These are phyloP conservation scores for Veloporphyrellus conicus DNA, from an alignment of 1,284 basidiomycete species.

Conservation along the genomic window DNA sequence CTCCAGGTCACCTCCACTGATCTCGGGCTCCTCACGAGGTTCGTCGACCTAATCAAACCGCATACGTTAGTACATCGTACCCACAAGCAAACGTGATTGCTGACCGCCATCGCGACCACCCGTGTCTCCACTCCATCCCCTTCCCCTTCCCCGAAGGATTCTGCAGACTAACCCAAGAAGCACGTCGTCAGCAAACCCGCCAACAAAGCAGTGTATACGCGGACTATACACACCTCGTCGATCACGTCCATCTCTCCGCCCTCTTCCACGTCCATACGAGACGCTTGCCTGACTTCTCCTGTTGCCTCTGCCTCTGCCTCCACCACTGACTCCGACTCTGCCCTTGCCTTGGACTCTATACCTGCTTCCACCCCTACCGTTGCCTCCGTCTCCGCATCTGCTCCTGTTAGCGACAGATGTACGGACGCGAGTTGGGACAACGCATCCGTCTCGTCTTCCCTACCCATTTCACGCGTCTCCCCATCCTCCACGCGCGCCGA, in stretches of 20 bases:
- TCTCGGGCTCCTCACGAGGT: background rate
- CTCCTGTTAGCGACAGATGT: conserved; percentile 14
- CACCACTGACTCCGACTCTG: too few relatives aligned
- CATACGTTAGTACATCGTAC: background rate
- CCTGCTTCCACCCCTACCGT: too few relatives aligned
- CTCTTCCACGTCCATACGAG: background rate
- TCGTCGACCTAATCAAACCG: conserved; percentile 4
- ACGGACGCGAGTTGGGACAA: conserved; percentile 27
- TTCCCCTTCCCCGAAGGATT: background rate
- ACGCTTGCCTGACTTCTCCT: background rate
- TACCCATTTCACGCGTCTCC: background rate
- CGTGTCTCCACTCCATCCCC: too few relatives aligned
- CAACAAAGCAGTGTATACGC: background rate
- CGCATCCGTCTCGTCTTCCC: conserved; percentile 16
- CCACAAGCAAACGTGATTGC: background rate
- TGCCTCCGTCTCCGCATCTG: background rate
- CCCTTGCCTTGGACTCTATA: too few relatives aligned
- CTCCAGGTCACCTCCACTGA: background rate
- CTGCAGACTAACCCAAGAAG: background rate
- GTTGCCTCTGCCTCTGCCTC: background rate
- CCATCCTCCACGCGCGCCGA: background rate
- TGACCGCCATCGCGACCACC: too few relatives aligned
- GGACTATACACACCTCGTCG: conserved; percentile 12
- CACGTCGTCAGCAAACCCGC: background rate
- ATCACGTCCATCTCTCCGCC: background rate